phyloP scores from a whole-genome alignment of 176 grass and related monocot genomes.

The Oryza punctata region DNA sequence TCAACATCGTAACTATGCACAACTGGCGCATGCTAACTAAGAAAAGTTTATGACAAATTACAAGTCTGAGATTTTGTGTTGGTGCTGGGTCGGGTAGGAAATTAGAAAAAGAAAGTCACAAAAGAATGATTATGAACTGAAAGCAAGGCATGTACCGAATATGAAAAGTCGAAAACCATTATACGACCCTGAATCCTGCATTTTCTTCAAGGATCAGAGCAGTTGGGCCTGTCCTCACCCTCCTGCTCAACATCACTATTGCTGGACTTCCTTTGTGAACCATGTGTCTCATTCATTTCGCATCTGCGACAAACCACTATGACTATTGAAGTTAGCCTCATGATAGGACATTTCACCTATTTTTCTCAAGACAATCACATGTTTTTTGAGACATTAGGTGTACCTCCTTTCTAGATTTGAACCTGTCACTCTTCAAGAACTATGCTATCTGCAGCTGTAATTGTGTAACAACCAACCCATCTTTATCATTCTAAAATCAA shows the following conservation, averaged over 20 bases:
- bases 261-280: background rate
- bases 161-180: background rate
- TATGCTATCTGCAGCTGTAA: background rate
- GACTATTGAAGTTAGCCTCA: background rate
- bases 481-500: background rate
- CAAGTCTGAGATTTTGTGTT: background rate
- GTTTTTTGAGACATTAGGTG: background rate
- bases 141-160: background rate
- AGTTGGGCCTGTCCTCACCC: background rate
- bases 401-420: constrained; percentile 11
- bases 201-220: background rate
- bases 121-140: background rate
- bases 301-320: background rate
- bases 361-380: background rate
- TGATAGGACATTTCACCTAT: no score
- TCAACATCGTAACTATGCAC: no score
- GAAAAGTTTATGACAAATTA: background rate
- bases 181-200: background rate
- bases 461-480: background rate
- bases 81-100: background rate
- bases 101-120: background rate
- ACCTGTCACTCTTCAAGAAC: background rate
- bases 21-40: background rate
- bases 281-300: background rate
- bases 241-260: background rate